Percentiles rank a stretch among this genome's conserved stretches.
Conservation (phyloP, 1,139 yeast genomes). For the Hanseniaspora sp. region DNA sequence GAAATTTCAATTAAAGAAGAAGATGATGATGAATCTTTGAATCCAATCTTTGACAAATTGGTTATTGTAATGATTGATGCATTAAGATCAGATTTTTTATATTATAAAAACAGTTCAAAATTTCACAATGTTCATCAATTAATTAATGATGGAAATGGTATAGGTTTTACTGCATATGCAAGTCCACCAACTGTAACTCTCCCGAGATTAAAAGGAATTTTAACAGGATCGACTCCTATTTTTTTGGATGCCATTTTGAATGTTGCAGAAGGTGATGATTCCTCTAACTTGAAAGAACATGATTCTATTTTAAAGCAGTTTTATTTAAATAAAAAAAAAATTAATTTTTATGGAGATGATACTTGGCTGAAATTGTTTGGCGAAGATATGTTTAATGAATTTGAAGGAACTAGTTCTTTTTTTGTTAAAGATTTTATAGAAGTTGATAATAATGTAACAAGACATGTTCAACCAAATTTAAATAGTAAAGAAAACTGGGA, state of each 20-base stretch:
- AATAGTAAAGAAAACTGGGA: slow-evolving; percentile 52
- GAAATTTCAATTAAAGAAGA: slow-evolving; percentile 34
- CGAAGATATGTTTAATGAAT: slow-evolving; percentile 40
- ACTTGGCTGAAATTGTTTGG: slow-evolving; percentile 92
- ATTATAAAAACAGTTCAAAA: slow-evolving; percentile 43
- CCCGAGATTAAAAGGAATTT: slow-evolving; percentile 67
- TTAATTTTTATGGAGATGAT: slow-evolving; percentile 92
- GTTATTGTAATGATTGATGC: slow-evolving; percentile 89
- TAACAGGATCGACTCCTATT: slow-evolving; percentile 72
- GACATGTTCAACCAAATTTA: slow-evolving; percentile 45
- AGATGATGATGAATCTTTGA: neutral
- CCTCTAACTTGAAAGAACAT: slow-evolving; percentile 61
- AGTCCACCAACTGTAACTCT: slow-evolving; percentile 79
- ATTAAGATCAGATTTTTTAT: slow-evolving; percentile 76
- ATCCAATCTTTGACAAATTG: slow-evolving; percentile 52
- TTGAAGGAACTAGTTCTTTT: slow-evolving; percentile 86
- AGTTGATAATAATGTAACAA: slow-evolving; percentile 84
- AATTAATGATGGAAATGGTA: slow-evolving; percentile 55
- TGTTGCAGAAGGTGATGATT: slow-evolving; percentile 80
- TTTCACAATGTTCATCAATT: slow-evolving; percentile 59
- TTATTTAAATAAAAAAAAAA: slow-evolving; percentile 28
- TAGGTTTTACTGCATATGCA: slow-evolving; percentile 84
- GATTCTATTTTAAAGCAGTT: slow-evolving; percentile 85
- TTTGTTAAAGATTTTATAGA: slow-evolving; percentile 90
- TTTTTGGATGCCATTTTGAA: slow-evolving; percentile 81